phyloP scores from a whole-genome alignment of 2,329 filamentous ascomycete genomes.

The Microcera coccophila region DNA sequence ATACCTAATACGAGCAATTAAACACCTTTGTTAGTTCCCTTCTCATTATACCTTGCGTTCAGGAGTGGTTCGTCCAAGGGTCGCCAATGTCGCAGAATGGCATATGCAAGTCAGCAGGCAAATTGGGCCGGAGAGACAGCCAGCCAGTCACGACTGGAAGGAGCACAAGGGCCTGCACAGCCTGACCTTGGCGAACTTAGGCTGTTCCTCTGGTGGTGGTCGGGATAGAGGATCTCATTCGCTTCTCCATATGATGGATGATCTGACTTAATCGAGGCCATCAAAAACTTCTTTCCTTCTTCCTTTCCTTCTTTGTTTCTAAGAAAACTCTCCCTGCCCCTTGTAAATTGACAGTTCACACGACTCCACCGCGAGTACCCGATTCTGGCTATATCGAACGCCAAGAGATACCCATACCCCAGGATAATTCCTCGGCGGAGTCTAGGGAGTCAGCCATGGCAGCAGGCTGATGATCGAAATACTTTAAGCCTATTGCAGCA shows the following conservation, averaged over 20 bases:
- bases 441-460: conserved; percentile 13
- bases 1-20: background rate
- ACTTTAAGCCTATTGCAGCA: conserved; percentile 16
- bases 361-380: conserved; percentile 10
- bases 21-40: background rate
- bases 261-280: conserved; percentile 22
- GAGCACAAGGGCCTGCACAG: conserved; percentile 2
- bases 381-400: conserved; percentile 17
- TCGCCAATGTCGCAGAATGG: conserved; percentile 7
- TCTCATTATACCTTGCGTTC: conserved; percentile 12
- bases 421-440: conserved; percentile 18
- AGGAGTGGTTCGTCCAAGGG: conserved; percentile 4
- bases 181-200: conserved; percentile 9
- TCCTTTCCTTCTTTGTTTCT: conserved; percentile 8
- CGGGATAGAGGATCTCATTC: conserved; percentile 15
- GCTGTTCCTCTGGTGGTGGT: conserved; percentile 6
- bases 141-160: conserved; percentile 7
- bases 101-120: conserved; percentile 14
- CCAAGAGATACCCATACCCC: conserved; percentile 31
- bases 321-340: conserved; percentile 16
- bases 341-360: conserved; percentile 5
- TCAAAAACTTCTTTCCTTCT: conserved; percentile 12
- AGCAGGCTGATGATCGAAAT: conserved; percentile 16
- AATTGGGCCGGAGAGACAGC: conserved; percentile 6
- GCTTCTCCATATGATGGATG: conserved; percentile 12